Evolutionary conservation across 2,329 filamentous ascomycete species (phyloP).

Genomic region (Beauveria caledonica): DNA sequence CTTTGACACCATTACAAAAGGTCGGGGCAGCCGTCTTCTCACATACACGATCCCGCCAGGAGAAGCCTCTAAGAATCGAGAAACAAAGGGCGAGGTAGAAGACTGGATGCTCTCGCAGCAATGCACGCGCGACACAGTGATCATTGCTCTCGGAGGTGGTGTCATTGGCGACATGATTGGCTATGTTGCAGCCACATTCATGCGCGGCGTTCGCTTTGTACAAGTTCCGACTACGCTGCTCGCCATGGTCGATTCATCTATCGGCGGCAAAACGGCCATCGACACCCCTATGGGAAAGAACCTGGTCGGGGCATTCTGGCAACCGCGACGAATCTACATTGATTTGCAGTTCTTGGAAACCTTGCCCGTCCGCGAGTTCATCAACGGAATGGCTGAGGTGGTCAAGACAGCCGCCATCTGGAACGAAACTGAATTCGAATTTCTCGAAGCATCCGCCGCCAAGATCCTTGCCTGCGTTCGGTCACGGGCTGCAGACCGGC

Average conservation of each 20-base stretch:
- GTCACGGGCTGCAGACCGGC: conserved; percentile 40
- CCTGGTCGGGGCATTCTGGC: conserved; percentile 92
- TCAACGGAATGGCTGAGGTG: conserved; percentile 98
- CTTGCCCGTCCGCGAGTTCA: conserved; percentile 82
- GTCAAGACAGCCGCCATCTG: conserved; percentile 97
- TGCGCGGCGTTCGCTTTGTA: conserved; percentile 92
- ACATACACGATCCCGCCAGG: conserved; percentile 83
- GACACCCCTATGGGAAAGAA: conserved; percentile 96
- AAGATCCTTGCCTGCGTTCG: conserved; percentile 51
- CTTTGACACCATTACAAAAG: conserved; percentile 24
- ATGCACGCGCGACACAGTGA: conserved; percentile 91
- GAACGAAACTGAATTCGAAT: conserved; percentile 77
- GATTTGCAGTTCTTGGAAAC: conserved; percentile 89
- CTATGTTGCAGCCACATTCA: conserved; percentile 95
- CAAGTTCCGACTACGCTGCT: conserved; percentile 93
- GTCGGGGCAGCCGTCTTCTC: conserved; percentile 56
- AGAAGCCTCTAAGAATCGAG: conserved; percentile 85
- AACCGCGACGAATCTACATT: conserved; percentile 88
- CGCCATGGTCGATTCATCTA: conserved; percentile 97
- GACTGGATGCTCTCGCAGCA: conserved; percentile 91
- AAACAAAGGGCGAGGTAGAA: conserved; percentile 91
- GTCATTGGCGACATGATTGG: conserved; percentile 98
- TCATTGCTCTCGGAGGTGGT: conserved; percentile 89
- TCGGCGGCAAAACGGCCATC: conserved; percentile 97
- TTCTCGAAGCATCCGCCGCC: conserved; percentile 74